A percentile compares a stretch with the other conserved stretches of the same genome.
Conservation (phyloP, 2,329 filamentous ascomycete species). For the Claviceps spartinae region DNA sequence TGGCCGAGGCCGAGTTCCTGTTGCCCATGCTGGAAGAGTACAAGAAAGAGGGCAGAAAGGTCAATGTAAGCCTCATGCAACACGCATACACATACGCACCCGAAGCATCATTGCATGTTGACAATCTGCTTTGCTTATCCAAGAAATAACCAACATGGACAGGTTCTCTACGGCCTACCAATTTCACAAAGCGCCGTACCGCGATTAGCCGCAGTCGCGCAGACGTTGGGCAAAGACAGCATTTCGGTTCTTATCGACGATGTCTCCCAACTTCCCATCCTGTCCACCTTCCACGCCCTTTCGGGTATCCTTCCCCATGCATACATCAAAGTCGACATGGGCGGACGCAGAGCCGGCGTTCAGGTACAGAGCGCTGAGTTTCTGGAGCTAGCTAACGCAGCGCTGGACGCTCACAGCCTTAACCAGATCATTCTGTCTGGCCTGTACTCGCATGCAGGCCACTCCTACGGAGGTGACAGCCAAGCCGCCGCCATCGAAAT, state of each 20-base stretch:
- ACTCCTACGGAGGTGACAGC: constrained; percentile 45
- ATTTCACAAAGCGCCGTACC: constrained; percentile 45
- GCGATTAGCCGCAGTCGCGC: constrained; percentile 44
- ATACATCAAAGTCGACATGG: constrained; percentile 65
- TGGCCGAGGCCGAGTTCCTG: constrained; percentile 60
- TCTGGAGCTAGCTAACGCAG: constrained; percentile 29
- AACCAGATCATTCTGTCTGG: constrained; percentile 38
- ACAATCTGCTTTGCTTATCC: background rate
- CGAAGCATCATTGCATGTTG: background rate
- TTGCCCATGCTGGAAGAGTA: constrained; percentile 46
- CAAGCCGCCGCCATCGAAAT: constrained; percentile 18
- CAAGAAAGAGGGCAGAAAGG: constrained; percentile 34
- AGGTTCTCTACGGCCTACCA: constrained; percentile 62
- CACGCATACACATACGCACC: background rate
- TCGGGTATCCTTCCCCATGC: constrained; percentile 37
- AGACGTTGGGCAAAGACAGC: constrained; percentile 38
- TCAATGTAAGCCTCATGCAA: constrained; percentile 37
- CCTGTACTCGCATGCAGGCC: constrained; percentile 60
- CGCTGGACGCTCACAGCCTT: constrained; percentile 12
- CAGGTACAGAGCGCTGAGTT: constrained; percentile 33
- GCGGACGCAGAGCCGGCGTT: constrained; percentile 57
- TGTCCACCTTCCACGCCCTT: constrained; percentile 27
- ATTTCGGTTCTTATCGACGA: constrained; percentile 60
- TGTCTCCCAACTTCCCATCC: constrained; percentile 39
- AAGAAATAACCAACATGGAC: background rate